Evolutionary conservation across 257 asterid species (phyloP), one percentile per base, ranked within the genome.

Genomic region (Voacanga thouarsii): DNA sequence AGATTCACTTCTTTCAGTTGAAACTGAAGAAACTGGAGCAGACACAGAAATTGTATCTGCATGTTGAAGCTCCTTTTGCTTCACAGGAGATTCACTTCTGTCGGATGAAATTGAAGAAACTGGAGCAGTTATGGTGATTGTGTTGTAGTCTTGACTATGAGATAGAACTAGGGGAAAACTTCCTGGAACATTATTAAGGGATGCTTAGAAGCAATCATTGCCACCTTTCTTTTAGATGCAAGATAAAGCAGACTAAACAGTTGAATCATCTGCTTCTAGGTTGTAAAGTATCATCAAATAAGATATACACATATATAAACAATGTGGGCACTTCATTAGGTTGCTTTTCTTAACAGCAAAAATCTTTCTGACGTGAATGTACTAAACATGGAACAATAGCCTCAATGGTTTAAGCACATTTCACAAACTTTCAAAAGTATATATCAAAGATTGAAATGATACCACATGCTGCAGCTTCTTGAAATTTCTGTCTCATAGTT

Each of bases 401-500:
- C 50, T 66, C 15, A 47, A 59, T 39, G 45, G 26, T 64, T 74
- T 24, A 12, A 51, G 6, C 78, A 78, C 49, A 30, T 68, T 28
- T 24, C 4, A 74, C 70, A 66, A 80, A 3, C 43, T 44, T 33
- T 43, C 39, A 19, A 7, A 41, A 15, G 43, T 33, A 72, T 33
- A 45, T 26, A 70, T 37, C 59, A 77, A 77, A 81, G 77, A 78
- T 49, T 76, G 30, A 83, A 69, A 74, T 10, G 83, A 33, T 86
- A 94, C 97, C 97, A 69, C 66, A 64, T 56, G 80, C 77, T 63
- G 88, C 88, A 73, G 92, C 87, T 85, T 86, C 89, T 89, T 90
- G 97, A 82, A 94, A 94, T 74, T 88, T 89, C 80, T 82, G 89
- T 76, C 98, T 89, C 97, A 94, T 87, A 75, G 80, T 89, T 85